Base-by-base conservation (phyloP, 2,329 filamentous ascomycete genomes). In the Diaporthe citri region DNA sequence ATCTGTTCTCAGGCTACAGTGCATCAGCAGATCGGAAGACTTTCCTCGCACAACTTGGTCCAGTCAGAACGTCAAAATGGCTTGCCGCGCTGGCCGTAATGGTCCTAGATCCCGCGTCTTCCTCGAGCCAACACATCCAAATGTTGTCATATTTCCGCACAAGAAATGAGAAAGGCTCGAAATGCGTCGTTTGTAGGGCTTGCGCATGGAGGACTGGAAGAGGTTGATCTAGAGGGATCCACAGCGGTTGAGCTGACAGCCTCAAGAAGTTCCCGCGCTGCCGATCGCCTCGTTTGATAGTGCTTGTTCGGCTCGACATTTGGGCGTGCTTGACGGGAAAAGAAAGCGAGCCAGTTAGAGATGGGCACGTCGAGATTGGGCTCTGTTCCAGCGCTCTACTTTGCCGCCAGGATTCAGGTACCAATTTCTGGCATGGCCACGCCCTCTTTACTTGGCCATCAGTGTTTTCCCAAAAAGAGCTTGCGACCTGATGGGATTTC, bases 301-400 rank as follows among this genome's bases (percentile, higher is more conserved):
- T 22, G 69, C 55, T 9, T 9, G 4, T 71, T 71, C 31, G 55
- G 69, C 31, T 57, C n/a, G 46, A 60, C 56, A 31, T 22, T 60
- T 48, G 28, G 69, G 55, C 67, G 5, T 34, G 7, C 48, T 55
- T 69, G 46, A 71, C 51, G 34, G 67, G 39, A 57, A 2, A 2
- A 25, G 52, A 36, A 48, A 46, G 22, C 36, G 41, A 60, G 43
- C 69, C 69, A 71, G 41, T 71, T 17, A 36, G 41, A 13, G 4
- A 36, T 31, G 5, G 28, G 56, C 69, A 71, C 55, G 69, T 71
- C 31, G 41, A 22, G 48, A 52, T 71, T 60, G 22, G 69, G 69
- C 56, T 52, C 69, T 48, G 31, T 9, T n/a, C 22, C 55, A 51
- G 52, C 69, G 28, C 22, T 39, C 3, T 17, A 22, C 12, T 15